Percentiles rank a stretch among this genome's conserved stretches.
phyloP scores from a whole-genome alignment of 345 rosid genomes.

The Gossypium longicalyx region DNA sequence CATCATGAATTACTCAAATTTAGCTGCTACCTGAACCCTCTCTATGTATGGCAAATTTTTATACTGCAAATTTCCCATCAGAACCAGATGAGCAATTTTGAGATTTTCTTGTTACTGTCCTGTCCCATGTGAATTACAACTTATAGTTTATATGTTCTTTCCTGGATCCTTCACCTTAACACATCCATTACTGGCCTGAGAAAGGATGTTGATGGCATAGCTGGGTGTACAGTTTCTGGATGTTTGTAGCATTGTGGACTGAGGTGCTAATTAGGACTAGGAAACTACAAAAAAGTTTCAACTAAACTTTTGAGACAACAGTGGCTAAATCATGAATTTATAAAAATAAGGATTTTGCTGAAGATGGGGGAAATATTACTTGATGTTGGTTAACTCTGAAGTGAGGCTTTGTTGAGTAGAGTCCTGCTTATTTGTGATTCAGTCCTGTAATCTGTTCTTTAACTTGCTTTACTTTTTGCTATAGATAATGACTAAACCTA shows the following conservation, averaged over 20 bases:
- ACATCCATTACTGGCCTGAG: not conserved
- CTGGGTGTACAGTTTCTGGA: not conserved
- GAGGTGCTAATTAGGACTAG: not conserved
- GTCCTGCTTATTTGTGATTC: not conserved
- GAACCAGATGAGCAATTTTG: not conserved
- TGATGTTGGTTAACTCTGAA: too few relatives aligned
- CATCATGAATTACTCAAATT: not conserved
- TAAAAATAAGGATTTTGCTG: too few relatives aligned
- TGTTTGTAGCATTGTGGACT: not conserved
- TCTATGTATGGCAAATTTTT: not conserved
- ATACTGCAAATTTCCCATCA: not conserved
- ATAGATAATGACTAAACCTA: not conserved
- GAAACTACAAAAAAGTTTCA: not conserved
- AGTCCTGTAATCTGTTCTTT: not conserved
- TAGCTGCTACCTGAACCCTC: not conserved
- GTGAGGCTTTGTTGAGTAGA: too few relatives aligned
- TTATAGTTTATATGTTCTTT: not conserved
- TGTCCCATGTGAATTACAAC: not conserved
- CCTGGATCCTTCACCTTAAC: not conserved
- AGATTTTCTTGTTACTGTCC: not conserved
- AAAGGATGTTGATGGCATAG: not conserved
- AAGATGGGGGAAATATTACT: too few relatives aligned
- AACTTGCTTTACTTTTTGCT: not conserved
- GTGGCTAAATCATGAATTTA: not conserved
- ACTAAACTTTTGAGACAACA: not conserved